Evolutionary conservation across 2,329 filamentous ascomycete species (phyloP).

Genomic region (Paraconiothyrium sp.): DNA sequence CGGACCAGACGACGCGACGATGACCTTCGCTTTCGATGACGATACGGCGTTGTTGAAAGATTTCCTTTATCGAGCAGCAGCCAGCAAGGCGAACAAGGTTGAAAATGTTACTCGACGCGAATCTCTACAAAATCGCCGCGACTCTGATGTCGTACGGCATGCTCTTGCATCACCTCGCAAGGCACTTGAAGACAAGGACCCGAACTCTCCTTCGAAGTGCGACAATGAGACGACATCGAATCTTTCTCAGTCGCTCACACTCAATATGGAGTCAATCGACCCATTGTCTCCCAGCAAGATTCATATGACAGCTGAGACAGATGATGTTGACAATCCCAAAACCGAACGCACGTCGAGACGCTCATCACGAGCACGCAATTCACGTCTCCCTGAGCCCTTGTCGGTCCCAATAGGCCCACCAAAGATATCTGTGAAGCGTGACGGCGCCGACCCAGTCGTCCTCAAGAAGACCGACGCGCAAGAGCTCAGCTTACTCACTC

Average conservation of each 20-base stretch:
- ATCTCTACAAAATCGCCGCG: slow-evolving; percentile 57
- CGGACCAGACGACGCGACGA: slow-evolving; percentile 40
- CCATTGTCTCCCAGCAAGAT: slow-evolving; percentile 29
- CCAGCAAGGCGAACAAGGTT: slow-evolving; percentile 54
- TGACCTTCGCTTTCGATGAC: slow-evolving; percentile 52
- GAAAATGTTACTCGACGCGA: slow-evolving; percentile 49
- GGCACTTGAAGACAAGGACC: slow-evolving; percentile 57
- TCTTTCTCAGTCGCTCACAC: slow-evolving; percentile 40
- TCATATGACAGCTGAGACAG: slow-evolving; percentile 22
- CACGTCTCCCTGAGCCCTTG: slow-evolving; percentile 45
- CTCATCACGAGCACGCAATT: slow-evolving; percentile 46
- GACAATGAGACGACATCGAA: slow-evolving; percentile 45
- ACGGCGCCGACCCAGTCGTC: slow-evolving; percentile 54
- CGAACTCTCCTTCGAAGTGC: slow-evolving; percentile 56
- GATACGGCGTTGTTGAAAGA: slow-evolving; percentile 61
- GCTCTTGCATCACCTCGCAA: slow-evolving; percentile 58
- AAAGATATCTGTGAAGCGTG: slow-evolving; percentile 57
- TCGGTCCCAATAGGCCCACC: slow-evolving; percentile 36
- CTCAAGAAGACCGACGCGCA: slow-evolving; percentile 61
- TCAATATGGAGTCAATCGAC: slow-evolving; percentile 29
- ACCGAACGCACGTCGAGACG: slow-evolving; percentile 37
- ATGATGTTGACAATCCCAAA: slow-evolving; percentile 28
- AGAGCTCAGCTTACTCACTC: slow-evolving; percentile 56
- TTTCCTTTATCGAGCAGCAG: slow-evolving; percentile 60
- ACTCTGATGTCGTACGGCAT: slow-evolving; percentile 57